Evolutionary conservation across 768 basidiomycete genomes (phyloP).

Genomic region (Naganishia vishniacii): DNA sequence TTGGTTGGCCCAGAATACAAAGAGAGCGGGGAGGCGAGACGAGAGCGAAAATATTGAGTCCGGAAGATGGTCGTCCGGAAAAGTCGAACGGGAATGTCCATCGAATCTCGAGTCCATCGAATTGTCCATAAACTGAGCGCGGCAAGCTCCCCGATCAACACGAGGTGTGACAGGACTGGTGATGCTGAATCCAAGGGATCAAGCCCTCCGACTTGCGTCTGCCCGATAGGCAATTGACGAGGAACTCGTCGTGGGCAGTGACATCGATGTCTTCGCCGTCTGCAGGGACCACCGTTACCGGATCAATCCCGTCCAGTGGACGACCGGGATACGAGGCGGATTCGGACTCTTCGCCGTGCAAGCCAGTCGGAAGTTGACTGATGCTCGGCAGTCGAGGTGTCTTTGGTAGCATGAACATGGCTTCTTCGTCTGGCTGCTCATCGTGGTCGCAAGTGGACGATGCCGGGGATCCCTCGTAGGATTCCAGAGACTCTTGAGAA

Average conservation of each 20-base stretch:
- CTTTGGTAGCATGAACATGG: neutral
- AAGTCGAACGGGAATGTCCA: neutral
- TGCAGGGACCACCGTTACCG: neutral
- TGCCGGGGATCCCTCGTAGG: neutral
- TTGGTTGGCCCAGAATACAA: neutral
- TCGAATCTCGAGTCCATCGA: neutral
- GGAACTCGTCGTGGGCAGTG: neutral
- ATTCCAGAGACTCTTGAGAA: neutral
- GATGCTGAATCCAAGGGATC: neutral
- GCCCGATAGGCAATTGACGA: neutral
- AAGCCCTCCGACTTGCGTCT: neutral
- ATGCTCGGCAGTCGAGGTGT: neutral
- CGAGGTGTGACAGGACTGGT: too few relatives aligned
- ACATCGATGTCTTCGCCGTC: neutral
- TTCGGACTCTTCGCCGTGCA: neutral
- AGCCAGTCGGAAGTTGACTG: neutral
- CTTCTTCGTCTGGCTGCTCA: neutral
- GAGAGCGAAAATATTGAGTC: neutral
- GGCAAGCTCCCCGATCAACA: too few relatives aligned
- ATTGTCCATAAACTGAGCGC: neutral
- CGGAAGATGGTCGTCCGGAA: neutral
- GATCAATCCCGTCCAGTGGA: neutral
- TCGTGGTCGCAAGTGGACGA: neutral
- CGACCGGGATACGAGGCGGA: neutral
- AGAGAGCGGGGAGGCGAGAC: too few relatives aligned